Conservation (phyloP, 179 eudicot species). For the Pouteria campechiana region DNA sequence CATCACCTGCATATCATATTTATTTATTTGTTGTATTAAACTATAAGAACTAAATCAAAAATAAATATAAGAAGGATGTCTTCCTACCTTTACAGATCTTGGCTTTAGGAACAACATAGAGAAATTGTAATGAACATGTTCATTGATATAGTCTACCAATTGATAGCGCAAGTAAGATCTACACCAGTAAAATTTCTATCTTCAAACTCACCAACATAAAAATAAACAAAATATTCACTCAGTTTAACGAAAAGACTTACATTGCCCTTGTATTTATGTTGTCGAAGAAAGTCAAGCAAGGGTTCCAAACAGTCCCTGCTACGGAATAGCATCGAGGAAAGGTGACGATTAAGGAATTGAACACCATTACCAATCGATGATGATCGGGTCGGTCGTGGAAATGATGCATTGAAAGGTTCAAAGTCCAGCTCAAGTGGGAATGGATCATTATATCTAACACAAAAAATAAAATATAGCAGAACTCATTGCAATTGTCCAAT, state of each 20-base stretch:
- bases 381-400: slow-evolving; percentile 72
- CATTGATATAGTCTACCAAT: too few relatives aligned
- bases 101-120: too few relatives aligned
- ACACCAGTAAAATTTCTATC: neutral
- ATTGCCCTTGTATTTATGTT: slow-evolving; percentile 53
- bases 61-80: too few relatives aligned
- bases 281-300: slow-evolving; percentile 60
- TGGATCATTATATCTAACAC: slow-evolving; percentile 26
- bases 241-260: slow-evolving; percentile 21
- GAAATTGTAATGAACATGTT: too few relatives aligned
- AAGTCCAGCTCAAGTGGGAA: slow-evolving; percentile 68
- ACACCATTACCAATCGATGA: slow-evolving; percentile 82
- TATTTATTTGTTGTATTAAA: too few relatives aligned
- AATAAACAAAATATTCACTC: neutral
- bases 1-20: slow-evolving; percentile 35
- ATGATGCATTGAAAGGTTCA: slow-evolving; percentile 69
- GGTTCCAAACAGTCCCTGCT: slow-evolving; percentile 68
- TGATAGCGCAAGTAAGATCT: too few relatives aligned
- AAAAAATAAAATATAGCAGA: neutral
- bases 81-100: too few relatives aligned
- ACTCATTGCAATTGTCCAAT: neutral
- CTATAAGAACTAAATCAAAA: too few relatives aligned
- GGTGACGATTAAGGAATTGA: slow-evolving; percentile 67
- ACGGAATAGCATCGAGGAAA: slow-evolving; percentile 73
- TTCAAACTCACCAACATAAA: neutral